Evolutionary conservation across 169 alveolate genomes (phyloP).

Genomic region (Plasmodium gonderi): DNA sequence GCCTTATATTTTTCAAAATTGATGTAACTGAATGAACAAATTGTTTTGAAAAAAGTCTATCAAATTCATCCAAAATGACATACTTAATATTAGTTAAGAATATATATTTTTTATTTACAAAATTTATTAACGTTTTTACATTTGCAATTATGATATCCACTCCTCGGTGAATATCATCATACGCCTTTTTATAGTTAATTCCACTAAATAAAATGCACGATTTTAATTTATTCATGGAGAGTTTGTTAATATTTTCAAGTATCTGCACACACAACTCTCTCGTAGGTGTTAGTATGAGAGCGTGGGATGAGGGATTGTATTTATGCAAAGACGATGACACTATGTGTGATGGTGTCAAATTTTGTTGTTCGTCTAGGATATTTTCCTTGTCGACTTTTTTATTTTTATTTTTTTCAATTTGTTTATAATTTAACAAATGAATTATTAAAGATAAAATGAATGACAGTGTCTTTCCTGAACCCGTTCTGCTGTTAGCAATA

Average conservation of each 20-base stretch:
- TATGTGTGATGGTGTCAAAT: background rate
- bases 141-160: constrained; percentile 39
- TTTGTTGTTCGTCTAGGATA: background rate
- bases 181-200: constrained; percentile 39
- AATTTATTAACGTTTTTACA: constrained; percentile 71
- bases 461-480: constrained; percentile 96
- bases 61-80: constrained; percentile 71
- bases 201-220: constrained; percentile 48
- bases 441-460: constrained; percentile 92
- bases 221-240: constrained; percentile 36
- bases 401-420: constrained; percentile 50
- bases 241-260: constrained; percentile 75
- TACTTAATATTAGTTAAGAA: constrained; percentile 21
- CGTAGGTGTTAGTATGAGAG: constrained; percentile 90
- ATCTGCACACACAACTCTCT: constrained; percentile 92
- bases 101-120: constrained; percentile 57
- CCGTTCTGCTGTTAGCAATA: constrained; percentile 96
- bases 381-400: constrained; percentile 24
- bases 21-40: constrained; percentile 53
- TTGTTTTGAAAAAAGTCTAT: constrained; percentile 41
- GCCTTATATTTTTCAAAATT: constrained; percentile 35
- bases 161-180: constrained; percentile 54
- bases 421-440: constrained; percentile 89
- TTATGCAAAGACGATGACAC: background rate
- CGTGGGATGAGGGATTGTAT: constrained; percentile 17